These are phyloP conservation scores for Hyaloscypha bicolor DNA, from an alignment of 495 filamentous ascomycete genomes.

Conservation along the genomic window DNA sequence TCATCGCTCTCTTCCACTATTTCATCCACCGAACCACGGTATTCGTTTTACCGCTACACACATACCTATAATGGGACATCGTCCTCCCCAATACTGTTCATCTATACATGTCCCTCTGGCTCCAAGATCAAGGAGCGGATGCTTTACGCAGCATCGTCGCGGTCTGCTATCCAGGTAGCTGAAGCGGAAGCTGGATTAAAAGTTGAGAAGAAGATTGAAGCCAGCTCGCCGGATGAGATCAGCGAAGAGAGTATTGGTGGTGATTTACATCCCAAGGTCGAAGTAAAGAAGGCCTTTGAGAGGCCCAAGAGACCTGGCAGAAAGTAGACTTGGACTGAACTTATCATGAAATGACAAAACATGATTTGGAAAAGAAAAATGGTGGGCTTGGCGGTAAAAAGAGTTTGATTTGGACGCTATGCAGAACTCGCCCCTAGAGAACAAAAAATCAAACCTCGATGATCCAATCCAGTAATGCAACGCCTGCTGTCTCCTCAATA, in stretches of 20 bases:
- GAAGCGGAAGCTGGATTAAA: conserved; percentile 69
- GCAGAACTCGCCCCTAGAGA: conserved; percentile 16
- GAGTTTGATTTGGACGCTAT: conserved; percentile 11
- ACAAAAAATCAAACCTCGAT: not conserved
- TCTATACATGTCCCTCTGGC: conserved; percentile 86
- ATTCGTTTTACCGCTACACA: conserved; percentile 82
- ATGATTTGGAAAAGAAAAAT: not conserved
- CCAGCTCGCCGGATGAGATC: conserved; percentile 73
- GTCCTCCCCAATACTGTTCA: conserved; percentile 76
- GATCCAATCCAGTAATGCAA: not conserved
- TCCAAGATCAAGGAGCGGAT: conserved; percentile 90
- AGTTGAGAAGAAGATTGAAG: conserved; percentile 71
- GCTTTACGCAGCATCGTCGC: conserved; percentile 87
- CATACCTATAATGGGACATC: conserved; percentile 54
- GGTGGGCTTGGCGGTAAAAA: not conserved
- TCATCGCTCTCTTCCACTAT: conserved; percentile 64
- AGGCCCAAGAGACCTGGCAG: conserved; percentile 86
- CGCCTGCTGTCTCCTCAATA: not conserved
- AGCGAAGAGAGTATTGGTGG: conserved; percentile 68
- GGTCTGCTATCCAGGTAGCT: conserved; percentile 67
- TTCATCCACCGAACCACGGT: conserved; percentile 80
- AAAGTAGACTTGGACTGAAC: conserved; percentile 11
- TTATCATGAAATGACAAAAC: not conserved
- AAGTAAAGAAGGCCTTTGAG: conserved; percentile 73
- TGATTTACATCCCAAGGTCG: conserved; percentile 74